These are phyloP conservation scores for Chaetomiaceae sp. DNA, from an alignment of 2,329 filamentous ascomycete genomes.

Conservation along the genomic window DNA sequence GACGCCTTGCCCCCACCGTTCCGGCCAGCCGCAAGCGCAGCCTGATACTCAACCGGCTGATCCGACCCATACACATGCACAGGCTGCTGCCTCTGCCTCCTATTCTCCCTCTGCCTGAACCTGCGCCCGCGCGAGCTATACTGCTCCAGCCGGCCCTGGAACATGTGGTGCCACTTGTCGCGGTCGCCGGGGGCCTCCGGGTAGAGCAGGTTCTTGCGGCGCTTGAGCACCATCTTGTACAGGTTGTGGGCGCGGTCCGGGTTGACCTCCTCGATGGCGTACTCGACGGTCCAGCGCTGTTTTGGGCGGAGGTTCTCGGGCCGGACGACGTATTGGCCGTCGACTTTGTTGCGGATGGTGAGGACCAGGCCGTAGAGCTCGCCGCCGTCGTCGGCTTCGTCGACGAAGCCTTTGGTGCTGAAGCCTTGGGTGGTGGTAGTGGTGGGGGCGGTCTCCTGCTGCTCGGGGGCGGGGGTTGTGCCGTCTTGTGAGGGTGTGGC, in stretches of 20 bases:
- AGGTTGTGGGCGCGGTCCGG: slow-evolving; percentile 42
- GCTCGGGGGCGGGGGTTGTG: neutral
- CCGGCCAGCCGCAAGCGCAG: slow-evolving; percentile 37
- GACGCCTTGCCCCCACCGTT: no score
- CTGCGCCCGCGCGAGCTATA: slow-evolving; percentile 50
- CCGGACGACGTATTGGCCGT: slow-evolving; percentile 58
- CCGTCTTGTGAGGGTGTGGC: neutral
- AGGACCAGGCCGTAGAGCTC: slow-evolving; percentile 66
- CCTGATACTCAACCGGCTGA: slow-evolving; percentile 31
- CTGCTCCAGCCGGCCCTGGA: slow-evolving; percentile 37
- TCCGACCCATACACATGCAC: slow-evolving; percentile 45
- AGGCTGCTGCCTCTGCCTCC: slow-evolving; percentile 38
- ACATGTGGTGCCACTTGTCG: slow-evolving; percentile 42
- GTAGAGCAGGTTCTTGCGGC: slow-evolving; percentile 36
- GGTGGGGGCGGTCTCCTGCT: neutral
- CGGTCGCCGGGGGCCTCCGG: slow-evolving; percentile 27
- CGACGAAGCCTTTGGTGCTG: neutral
- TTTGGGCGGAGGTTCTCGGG: slow-evolving; percentile 44
- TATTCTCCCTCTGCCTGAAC: slow-evolving; percentile 54
- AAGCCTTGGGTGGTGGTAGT: neutral
- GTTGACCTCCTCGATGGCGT: slow-evolving; percentile 63
- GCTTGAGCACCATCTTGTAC: slow-evolving; percentile 39
- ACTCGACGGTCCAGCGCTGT: slow-evolving; percentile 70
- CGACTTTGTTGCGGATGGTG: slow-evolving; percentile 67
- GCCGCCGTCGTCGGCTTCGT: slow-evolving; percentile 10